Evolutionary conservation across 108 stramenopile species (phyloP), one percentile per base, ranked within the genome.

Genomic region (Asterionellopsis glacialis): DNA sequence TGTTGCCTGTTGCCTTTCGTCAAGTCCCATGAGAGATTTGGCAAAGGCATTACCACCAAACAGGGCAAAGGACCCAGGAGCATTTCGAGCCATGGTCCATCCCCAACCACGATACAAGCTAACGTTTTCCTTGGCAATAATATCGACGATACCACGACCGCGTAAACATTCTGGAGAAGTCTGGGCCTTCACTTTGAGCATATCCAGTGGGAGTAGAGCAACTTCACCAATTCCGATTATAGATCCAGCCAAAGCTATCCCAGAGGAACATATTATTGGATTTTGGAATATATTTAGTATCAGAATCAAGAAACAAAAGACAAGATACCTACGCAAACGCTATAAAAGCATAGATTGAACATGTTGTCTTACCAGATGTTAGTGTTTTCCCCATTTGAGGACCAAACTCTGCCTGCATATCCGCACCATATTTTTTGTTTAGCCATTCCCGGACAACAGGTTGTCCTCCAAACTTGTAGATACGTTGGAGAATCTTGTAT

Each of bases 381-480:
- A 87, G 39, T 0, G 82, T 73, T 24, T 80, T 80, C 40, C 81
- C 85, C 28, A 61, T 77, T 41, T 77, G 75, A 45, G 81, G 65
- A 18, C 88, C 88, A 49, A 90, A 87, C 10, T 59, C 22, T 11
- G 59, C 45, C 50, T 80, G 72, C 49, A 87, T 81, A 24, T 67
- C 57, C n/a, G 60, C 53, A 11, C 79, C 77, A 57, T 79, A 82
- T 49, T 65, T 52, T 14, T 72, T 69, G 18, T 69, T 83, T 62
- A 90, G 65, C 47, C 55, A 64, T 54, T 88, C 87, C 41, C 65
- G 51, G 25, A 82, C 84, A 38, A 80, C 67, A 10, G 81, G 85
- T 68, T 90, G 88, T 12, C 88, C 88, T 28, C 88, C 85, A 54
- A 82, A 90, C 57, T 90, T 90, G 74, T 90, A 90, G 12, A 83